Evolutionary conservation across 2,329 filamentous ascomycete genomes (phyloP), one percentile per base, ranked within the genome.

Genomic region (Gaeumannomyces sp.): DNA sequence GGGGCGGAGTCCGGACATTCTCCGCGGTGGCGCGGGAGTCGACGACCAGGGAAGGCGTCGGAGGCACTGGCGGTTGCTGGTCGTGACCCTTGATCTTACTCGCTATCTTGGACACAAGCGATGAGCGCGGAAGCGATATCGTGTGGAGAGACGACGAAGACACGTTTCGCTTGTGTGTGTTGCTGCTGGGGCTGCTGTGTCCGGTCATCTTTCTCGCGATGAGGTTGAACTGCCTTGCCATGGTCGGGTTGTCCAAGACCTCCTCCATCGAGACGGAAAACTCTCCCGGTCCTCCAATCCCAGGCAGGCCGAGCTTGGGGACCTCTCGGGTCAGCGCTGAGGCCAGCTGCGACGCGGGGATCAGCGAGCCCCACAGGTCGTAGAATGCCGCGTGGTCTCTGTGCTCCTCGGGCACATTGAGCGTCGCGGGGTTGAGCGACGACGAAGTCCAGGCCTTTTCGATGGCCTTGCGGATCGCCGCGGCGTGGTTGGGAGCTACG

Each of bases 371-470:
- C 73, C 80, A 82, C 16, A 84, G 76, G 60, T 82, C 78, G 69
- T 80, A 84, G 70, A 85, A 85, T 0, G 80, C 77, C 0, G 80
- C 77, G 1, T 77, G 76, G 45, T 79, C 77, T 5, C 81, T 72
- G 59, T 80, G 74, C 1, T 72, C 71, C n/a, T 78, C 74, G 0
- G 80, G 73, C 0, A 82, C 74, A 11, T 75, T 75, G 3, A 79
- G 70, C 0, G 72, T 67, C 0, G 75, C 69, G 0, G 79, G 76
- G 33, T 79, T 76, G 7, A 85, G 74, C 11, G 62, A 59, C 3
- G 80, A 72, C 3, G 76, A 71, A 1, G 76, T 73, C 83, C 83
- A 85, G 0, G 77, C 77, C 0, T 74, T 69, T 0, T 76, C 71
- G 64, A 85, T 79, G 29, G 77, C 71, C 0, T 72, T 71, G 64